Evolutionary conservation across 1,139 yeast species (phyloP).

Genomic region (Blastobotrys petasosporus): DNA sequence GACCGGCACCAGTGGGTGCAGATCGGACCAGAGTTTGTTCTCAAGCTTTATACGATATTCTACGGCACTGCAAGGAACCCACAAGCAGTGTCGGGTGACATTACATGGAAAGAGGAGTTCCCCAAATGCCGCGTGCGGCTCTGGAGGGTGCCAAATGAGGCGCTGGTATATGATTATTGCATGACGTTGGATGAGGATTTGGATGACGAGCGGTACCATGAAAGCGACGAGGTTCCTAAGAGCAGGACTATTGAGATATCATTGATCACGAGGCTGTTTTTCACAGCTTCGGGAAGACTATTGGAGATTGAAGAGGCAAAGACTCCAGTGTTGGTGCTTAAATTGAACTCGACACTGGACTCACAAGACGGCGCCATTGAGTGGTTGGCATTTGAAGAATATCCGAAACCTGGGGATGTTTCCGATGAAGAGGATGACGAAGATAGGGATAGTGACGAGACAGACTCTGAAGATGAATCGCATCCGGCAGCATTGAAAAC

Average conservation of each 20-base stretch:
- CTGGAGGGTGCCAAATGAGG: slow-evolving; percentile 27
- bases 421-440: slow-evolving; percentile 27
- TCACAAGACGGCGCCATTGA: slow-evolving; percentile 29
- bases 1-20: slow-evolving; percentile 4
- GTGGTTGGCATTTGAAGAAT: slow-evolving; percentile 53
- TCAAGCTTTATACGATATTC: slow-evolving; percentile 60
- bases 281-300: slow-evolving; percentile 66
- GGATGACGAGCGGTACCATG: slow-evolving; percentile 73
- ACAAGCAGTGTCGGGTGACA: slow-evolving; percentile 35
- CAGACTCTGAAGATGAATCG: slow-evolving; percentile 2
- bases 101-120: slow-evolving; percentile 71
- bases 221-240: slow-evolving; percentile 43
- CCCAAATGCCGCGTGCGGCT: slow-evolving; percentile 50
- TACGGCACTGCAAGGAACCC: slow-evolving; percentile 49
- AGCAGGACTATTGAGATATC: slow-evolving; percentile 38
- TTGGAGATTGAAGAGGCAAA: slow-evolving; percentile 58
- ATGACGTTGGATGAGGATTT: slow-evolving; percentile 53
- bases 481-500: too few species aligned
- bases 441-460: slow-evolving; percentile 8
- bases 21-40: slow-evolving; percentile 53
- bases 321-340: slow-evolving; percentile 65
- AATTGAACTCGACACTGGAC: slow-evolving; percentile 36
- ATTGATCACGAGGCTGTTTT: slow-evolving; percentile 51
- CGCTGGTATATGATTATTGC: slow-evolving; percentile 38
- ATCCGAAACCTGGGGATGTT: slow-evolving; percentile 28